A percentile compares a stretch with the other conserved stretches of the same genome.
These are phyloP conservation scores for Neurospora terricola DNA, from an alignment of 495 filamentous ascomycete species.

Conservation along the genomic window DNA sequence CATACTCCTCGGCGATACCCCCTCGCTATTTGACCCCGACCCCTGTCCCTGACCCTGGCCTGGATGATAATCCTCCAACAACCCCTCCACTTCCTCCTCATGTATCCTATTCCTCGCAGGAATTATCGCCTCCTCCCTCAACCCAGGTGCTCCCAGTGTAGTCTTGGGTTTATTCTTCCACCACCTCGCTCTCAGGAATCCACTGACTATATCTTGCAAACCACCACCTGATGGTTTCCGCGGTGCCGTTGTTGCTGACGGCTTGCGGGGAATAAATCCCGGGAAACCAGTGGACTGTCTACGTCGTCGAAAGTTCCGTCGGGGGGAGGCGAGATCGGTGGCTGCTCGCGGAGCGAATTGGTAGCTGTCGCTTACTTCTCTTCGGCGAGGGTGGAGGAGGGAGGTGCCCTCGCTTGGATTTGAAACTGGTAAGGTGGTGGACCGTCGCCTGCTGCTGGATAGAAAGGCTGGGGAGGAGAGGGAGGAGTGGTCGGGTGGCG, in stretches of 20 bases:
- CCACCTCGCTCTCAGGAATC: constrained; percentile 32
- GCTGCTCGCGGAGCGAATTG: constrained; percentile 11
- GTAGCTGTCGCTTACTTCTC: constrained; percentile 18
- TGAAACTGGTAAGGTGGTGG: constrained; percentile 25
- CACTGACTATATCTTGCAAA: constrained; percentile 28
- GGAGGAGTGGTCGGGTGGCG: constrained; percentile 21
- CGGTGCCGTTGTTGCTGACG: neutral
- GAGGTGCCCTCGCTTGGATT: constrained; percentile 16
- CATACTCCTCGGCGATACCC: neutral
- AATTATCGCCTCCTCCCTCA: neutral
- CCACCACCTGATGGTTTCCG: constrained; percentile 20
- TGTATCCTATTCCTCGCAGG: neutral
- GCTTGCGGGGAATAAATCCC: constrained; percentile 37
- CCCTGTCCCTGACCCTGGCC: neutral
- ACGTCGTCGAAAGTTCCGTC: constrained; percentile 25
- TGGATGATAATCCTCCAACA: neutral
- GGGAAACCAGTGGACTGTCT: constrained; percentile 45
- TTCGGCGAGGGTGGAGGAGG: constrained; percentile 15
- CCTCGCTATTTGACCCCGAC: neutral
- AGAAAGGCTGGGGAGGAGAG: constrained; percentile 11
- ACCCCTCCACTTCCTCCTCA: neutral
- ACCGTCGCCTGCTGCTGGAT: constrained; percentile 19
- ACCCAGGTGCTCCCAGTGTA: neutral
- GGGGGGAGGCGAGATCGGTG: constrained; percentile 15
- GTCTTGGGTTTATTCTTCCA: constrained; percentile 18